phyloP scores from a whole-genome alignment of 345 rosid genomes.

The Citrus reticulata region DNA sequence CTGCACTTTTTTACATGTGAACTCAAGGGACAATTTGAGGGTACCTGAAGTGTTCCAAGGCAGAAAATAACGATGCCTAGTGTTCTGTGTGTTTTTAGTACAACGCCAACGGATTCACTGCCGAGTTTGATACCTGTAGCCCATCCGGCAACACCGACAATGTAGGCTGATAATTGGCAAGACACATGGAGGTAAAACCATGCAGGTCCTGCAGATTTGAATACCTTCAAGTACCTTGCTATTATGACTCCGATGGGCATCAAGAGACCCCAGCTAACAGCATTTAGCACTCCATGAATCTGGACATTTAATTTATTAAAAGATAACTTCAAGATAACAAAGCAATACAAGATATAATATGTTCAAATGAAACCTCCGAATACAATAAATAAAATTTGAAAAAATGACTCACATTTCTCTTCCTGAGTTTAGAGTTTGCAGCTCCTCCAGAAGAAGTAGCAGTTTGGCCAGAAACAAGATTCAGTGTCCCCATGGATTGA shows the following conservation, averaged over 20 bases:
- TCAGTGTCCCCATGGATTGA: slow-evolving; percentile 52
- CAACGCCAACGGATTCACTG: slow-evolving; percentile 58
- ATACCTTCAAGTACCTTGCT: slow-evolving; percentile 80
- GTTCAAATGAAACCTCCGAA: neutral
- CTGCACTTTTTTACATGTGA: neutral
- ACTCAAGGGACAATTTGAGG: neutral
- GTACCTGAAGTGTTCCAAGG: slow-evolving; percentile 83
- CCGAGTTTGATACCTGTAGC: slow-evolving; percentile 89
- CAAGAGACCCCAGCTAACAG: slow-evolving; percentile 84
- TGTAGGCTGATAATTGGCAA: slow-evolving; percentile 74
- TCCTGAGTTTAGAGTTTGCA: slow-evolving; percentile 40
- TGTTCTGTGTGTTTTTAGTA: slow-evolving; percentile 47
- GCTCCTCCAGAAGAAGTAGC: slow-evolving; percentile 32
- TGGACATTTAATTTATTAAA: slow-evolving; percentile 19
- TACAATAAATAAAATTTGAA: neutral
- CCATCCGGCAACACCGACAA: slow-evolving; percentile 85
- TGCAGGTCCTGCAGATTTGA: slow-evolving; percentile 68
- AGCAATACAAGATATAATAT: no score
- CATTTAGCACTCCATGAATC: slow-evolving; percentile 84
- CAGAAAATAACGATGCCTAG: slow-evolving; percentile 78
- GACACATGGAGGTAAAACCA: slow-evolving; percentile 87
- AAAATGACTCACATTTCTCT: slow-evolving; percentile 52
- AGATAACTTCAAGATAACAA: no score
- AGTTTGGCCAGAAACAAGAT: slow-evolving; percentile 57
- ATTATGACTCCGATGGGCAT: slow-evolving; percentile 70